Evolutionary conservation across 345 rosid genomes (phyloP).

Genomic region (Brassica napus): Da-Ae NC_063443.1:14979501-14980000

Average conservation of each 20-base stretch:
- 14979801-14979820: conserved; percentile 80
- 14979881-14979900: conserved; percentile 57
- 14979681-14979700: conserved; percentile 32
- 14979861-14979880: conserved; percentile 42
- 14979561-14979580: conserved; percentile 43
- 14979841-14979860: conserved; percentile 73
- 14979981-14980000: conserved; percentile 78
- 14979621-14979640: conserved; percentile 30
- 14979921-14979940: conserved; percentile 58
- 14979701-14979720: conserved; percentile 14
- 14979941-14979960: conserved; percentile 77
- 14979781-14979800: conserved; percentile 57
- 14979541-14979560: conserved; percentile 38
- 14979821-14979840: conserved; percentile 77
- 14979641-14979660: conserved; percentile 27
- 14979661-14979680: conserved; percentile 22
- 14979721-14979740: conserved; percentile 3
- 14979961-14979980: conserved; percentile 83
- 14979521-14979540: neutral
- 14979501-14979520: conserved; percentile 17
- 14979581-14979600: conserved; percentile 39
- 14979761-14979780: conserved; percentile 57
- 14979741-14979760: conserved; percentile 22
- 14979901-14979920: conserved; percentile 52
- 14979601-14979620: conserved; percentile 33